phyloP scores from a whole-genome alignment of 1,139 yeast genomes.

The Geotrichum aggregatum region DNA sequence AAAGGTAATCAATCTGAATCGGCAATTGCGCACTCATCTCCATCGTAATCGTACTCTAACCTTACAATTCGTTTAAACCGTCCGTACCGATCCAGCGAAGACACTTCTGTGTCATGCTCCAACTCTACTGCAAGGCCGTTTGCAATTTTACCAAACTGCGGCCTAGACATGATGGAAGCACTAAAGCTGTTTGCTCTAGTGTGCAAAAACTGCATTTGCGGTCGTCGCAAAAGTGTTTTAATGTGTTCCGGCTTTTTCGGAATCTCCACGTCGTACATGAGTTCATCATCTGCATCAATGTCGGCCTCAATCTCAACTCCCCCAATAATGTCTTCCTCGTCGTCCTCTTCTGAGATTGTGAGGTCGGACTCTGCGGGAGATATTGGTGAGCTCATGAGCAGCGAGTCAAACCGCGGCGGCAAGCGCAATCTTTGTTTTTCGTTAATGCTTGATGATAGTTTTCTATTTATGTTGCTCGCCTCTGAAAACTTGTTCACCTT shows the following conservation, averaged over 20 bases:
- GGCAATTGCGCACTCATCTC: slow-evolving; percentile 18
- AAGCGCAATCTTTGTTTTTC: not conserved
- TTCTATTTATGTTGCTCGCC: not conserved
- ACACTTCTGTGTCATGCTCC: slow-evolving; percentile 4
- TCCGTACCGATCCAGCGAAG: slow-evolving; percentile 16
- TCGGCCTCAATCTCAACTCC: slow-evolving; percentile 7
- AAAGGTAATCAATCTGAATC: slow-evolving; percentile 11
- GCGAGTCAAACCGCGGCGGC: not conserved
- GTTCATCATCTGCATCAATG: slow-evolving; percentile 1
- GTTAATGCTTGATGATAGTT: not conserved
- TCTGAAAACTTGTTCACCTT: not conserved
- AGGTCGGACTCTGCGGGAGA: slow-evolving; percentile 16
- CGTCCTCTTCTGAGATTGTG: slow-evolving; percentile 13
- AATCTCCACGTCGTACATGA: slow-evolving; percentile 1
- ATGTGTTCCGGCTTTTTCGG: not conserved
- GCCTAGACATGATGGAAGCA: not conserved
- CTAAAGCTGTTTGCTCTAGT: slow-evolving; percentile 8
- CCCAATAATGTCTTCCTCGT: not conserved
- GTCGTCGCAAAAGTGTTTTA: not conserved
- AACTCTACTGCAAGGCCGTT: not conserved
- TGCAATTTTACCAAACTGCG: not conserved
- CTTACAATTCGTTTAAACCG: slow-evolving; percentile 7
- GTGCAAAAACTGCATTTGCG: slow-evolving; percentile 2
- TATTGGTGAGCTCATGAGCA: not conserved
- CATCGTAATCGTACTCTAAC: slow-evolving; percentile 10